Evolutionary conservation across 768 basidiomycete genomes (phyloP).

Genomic region (Calocybe gangraenosa): DNA sequence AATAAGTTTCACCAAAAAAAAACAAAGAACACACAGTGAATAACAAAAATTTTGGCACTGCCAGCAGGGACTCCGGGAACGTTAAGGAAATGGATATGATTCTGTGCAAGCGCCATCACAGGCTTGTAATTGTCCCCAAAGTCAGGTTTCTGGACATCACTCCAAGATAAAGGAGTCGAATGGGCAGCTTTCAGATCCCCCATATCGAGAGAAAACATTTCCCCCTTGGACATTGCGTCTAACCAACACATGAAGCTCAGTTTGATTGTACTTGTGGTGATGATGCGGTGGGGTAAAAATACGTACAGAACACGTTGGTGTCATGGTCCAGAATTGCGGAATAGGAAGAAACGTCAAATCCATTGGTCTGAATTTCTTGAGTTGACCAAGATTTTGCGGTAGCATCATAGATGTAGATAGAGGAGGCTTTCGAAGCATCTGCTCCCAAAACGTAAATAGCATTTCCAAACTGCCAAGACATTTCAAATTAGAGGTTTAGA

Average conservation of each 20-base stretch:
- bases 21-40: slow-evolving; percentile 62
- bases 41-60: slow-evolving; percentile 75
- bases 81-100: slow-evolving; percentile 82
- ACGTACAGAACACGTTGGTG: slow-evolving; percentile 84
- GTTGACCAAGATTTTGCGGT: slow-evolving; percentile 71
- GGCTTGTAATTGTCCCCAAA: slow-evolving; percentile 60
- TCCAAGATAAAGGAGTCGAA: slow-evolving; percentile 58
- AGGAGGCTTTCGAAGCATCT: slow-evolving; percentile 62
- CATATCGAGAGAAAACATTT: slow-evolving; percentile 72
- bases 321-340: slow-evolving; percentile 87
- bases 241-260: not conserved
- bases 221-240: slow-evolving; percentile 69
- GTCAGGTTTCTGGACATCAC: slow-evolving; percentile 49
- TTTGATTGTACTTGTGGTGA: slow-evolving; percentile 3
- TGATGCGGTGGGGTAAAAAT: not conserved
- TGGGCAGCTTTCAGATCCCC: slow-evolving; percentile 57
- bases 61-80: slow-evolving; percentile 67
- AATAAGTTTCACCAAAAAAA: not conserved
- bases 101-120: slow-evolving; percentile 79
- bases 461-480: slow-evolving; percentile 61
- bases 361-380: slow-evolving; percentile 51
- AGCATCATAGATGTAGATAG: slow-evolving; percentile 81
- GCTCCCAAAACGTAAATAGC: slow-evolving; percentile 83
- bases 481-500: not conserved
- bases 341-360: slow-evolving; percentile 61